Evolutionary conservation across 2,329 filamentous ascomycete species (phyloP).

Genomic region (Pseudogymnoascus sp.): DNA sequence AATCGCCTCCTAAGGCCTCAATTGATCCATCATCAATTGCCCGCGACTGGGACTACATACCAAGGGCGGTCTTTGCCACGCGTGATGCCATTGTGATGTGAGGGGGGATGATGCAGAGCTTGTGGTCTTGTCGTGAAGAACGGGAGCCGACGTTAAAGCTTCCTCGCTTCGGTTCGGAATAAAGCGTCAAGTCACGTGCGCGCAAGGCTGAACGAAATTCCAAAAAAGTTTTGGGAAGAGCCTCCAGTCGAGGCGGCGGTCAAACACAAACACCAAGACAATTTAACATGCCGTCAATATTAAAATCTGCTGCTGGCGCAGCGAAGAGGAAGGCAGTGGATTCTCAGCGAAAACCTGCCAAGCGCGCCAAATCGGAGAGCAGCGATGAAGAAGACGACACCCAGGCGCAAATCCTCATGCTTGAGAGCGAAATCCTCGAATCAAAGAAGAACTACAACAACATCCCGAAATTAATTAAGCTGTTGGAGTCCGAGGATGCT

Average conservation of each 20-base stretch:
- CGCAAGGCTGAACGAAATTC: slow-evolving; percentile 12
- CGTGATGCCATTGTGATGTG: slow-evolving; percentile 89
- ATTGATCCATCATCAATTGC: slow-evolving; percentile 9
- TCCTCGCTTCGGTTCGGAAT: slow-evolving; percentile 8
- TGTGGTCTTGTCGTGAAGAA: slow-evolving; percentile 23
- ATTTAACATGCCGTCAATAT: slow-evolving; percentile 22
- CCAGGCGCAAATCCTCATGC: slow-evolving; percentile 59
- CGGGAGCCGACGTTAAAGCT: slow-evolving; percentile 20
- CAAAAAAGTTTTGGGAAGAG: slow-evolving; percentile 13
- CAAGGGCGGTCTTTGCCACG: slow-evolving; percentile 89
- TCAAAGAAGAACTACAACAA: slow-evolving; percentile 91
- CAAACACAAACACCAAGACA: slow-evolving; percentile 14
- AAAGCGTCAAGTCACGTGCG: slow-evolving; percentile 11
- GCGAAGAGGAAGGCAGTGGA: slow-evolving; percentile 43
- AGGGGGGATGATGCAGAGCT: slow-evolving; percentile 44
- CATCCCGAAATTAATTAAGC: slow-evolving; percentile 63
- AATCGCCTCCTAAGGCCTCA: slow-evolving; percentile 16
- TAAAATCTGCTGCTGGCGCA: slow-evolving; percentile 15
- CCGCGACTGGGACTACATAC: slow-evolving; percentile 50
- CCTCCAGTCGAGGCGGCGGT: not conserved
- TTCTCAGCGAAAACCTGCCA: slow-evolving; percentile 38
- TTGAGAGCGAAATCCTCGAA: slow-evolving; percentile 76
- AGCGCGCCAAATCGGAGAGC: slow-evolving; percentile 36
- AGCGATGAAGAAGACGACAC: slow-evolving; percentile 43
- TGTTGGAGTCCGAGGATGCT: slow-evolving; percentile 49